phyloP scores from a whole-genome alignment of 345 rosid species.

The Gossypium turneri region DNA sequence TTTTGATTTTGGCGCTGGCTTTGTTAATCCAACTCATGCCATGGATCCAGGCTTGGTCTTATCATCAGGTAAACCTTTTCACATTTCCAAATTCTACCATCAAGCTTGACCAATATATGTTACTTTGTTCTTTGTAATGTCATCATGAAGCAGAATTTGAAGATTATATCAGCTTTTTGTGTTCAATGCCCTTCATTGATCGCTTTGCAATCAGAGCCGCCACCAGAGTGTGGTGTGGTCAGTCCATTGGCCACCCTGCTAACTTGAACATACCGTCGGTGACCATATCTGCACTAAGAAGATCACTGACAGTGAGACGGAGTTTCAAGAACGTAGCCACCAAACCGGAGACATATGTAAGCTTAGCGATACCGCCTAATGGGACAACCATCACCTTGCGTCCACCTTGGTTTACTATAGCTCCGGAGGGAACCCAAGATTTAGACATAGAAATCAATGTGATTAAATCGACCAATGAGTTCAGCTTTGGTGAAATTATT shows the following conservation, averaged over 20 bases:
- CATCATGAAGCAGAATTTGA: conserved; percentile 42
- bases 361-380: conserved; percentile 54
- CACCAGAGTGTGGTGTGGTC: conserved; percentile 52
- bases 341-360: conserved; percentile 48
- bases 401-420: conserved; percentile 61
- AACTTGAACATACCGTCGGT: conserved; percentile 76
- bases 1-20: conserved; percentile 75
- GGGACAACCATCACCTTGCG: conserved; percentile 48
- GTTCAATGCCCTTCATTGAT: conserved; percentile 52
- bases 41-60: conserved; percentile 78
- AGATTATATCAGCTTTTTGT: conserved; percentile 65
- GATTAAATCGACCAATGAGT: conserved; percentile 31
- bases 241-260: conserved; percentile 43
- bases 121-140: background rate
- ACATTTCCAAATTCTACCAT: background rate
- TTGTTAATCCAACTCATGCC: conserved; percentile 59
- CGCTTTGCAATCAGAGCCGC: conserved; percentile 33
- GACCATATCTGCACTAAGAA: conserved; percentile 50
- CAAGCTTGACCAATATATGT: background rate
- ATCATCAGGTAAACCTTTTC: conserved; percentile 39
- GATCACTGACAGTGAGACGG: conserved; percentile 38
- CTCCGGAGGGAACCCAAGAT: conserved; percentile 40
- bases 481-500: conserved; percentile 69
- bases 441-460: conserved; percentile 48
- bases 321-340: conserved; percentile 51